Base-by-base conservation (phyloP, 2,329 filamentous ascomycete species). In the Colletotrichum australisinense region DNA sequence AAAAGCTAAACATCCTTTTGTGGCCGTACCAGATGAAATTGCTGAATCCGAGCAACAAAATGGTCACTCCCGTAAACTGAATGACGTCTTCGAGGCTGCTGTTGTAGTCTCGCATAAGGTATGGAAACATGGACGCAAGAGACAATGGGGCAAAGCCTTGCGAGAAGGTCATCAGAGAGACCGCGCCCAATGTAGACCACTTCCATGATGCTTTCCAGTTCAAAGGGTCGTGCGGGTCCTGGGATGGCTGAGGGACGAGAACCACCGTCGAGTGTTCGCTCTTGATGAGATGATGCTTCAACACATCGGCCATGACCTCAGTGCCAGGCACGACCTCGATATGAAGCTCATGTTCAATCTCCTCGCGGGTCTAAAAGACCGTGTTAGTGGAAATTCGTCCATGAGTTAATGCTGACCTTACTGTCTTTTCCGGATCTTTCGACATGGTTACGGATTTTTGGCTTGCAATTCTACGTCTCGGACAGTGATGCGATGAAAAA, bases 251-350 rank as follows among this genome's bases (percentile, higher is more conserved):
- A 8, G 87, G 87, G n/a, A 87, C 81, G 8, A 88, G 78, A 19
- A 88, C 83, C 5, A 87, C 85, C 24, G 84, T 64, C 1, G 88
- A 86, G 42, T 84, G 73, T 26, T 81, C 80, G 30, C 78, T 77
- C 77, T 92, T 92, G 77, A 92, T 89, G 77, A 93, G 93, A 79
- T 92, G 90, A 80, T 91, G 89, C 1, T 83, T 83, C 24, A 89
- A 90, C 49, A 92, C 86, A 83, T 93, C 82, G 49, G 77, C 79
- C 83, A 84, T 84, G 68, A 84, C 81, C 78, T 84, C 83, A 4
- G 79, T 78, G 19, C 80, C 81, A 5, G 80, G 79, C 67, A 82
- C 76, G 83, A 82, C 66, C 77, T 49, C 80, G 65, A 76, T 83
- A 64, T 77, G 70, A 16, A 80, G 76, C 35, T 78, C 76, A 32